Evolutionary conservation across 2,329 filamentous ascomycete species (phyloP), one percentile per base, ranked within the genome.

Genomic region (Diatrype stigma): DNA sequence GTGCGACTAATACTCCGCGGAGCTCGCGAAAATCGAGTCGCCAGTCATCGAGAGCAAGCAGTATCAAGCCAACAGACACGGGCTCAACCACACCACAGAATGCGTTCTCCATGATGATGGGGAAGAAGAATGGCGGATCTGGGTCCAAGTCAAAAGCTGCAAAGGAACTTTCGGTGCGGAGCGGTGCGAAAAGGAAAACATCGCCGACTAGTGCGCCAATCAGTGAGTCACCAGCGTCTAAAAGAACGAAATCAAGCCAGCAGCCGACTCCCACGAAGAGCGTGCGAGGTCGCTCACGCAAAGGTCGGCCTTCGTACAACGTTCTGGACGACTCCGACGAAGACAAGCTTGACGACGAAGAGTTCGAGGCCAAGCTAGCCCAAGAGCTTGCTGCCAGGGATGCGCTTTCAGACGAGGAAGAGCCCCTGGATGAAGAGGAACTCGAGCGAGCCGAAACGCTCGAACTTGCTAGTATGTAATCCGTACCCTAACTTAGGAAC

Each of bases 281-380:
- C 40, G 66, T 72, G 16, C 68, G 72, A 48, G 35, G 56, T 2
- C 77, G 82, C 19, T 70, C 76, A 2, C 77, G 80, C 22, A 80
- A 75, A 51, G 73, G 67, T 1, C 71, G 70, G 35, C 61, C 64
- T n/a, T 63, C 67, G 0, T 84, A 85, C 58, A 70, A 76, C 63
- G 70, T 85, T 53, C 68, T 82, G 59, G 71, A 89, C 32, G 74
- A 79, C 0, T 80, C 80, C 1, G 82, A 85, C 37, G 79, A 82
- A 28, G 80, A 84, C 49, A 69, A 72, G 56, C 73, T 96, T 10
- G 92, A 87, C 6, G 93, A 97, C 56, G 81, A 87, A 28, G 86
- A 90, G 57, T 97, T 94, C 63, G 92, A 96, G 66, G 79, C 84
- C 0, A 87, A 87, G 56, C 74, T 96, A 1, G 86, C 88, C 6